Conservation (phyloP, 108 stramenopile species). For the Stephanodiscus minutulus region DNA sequence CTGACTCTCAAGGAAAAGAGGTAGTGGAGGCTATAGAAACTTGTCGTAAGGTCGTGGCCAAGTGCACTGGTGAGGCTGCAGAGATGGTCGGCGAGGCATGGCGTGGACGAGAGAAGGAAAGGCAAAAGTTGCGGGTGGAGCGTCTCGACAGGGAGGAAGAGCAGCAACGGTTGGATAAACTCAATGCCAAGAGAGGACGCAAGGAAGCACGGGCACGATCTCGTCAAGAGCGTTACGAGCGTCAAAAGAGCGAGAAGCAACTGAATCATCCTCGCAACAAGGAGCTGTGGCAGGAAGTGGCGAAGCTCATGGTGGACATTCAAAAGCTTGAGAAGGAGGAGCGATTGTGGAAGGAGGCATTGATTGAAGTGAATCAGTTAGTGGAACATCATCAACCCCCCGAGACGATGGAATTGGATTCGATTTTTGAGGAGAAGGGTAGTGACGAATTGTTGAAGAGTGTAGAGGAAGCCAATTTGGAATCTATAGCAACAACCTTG, state of each 20-base stretch:
- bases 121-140: slow-evolving; percentile 7
- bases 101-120: slow-evolving; percentile 36
- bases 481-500: slow-evolving; percentile 34
- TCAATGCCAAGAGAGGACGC: slow-evolving; percentile 21
- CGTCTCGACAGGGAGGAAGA: slow-evolving; percentile 15
- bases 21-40: slow-evolving; percentile 43
- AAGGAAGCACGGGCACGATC: slow-evolving; percentile 31
- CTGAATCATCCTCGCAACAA: slow-evolving; percentile 48
- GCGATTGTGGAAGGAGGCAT: slow-evolving; percentile 41
- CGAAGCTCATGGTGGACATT: slow-evolving; percentile 41
- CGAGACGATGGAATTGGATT: slow-evolving; percentile 44
- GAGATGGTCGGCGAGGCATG: slow-evolving; percentile 33
- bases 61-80: slow-evolving; percentile 25
- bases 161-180: slow-evolving; percentile 11
- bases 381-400: slow-evolving; percentile 31
- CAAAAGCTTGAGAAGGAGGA: slow-evolving; percentile 51
- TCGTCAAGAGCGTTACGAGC: slow-evolving; percentile 26
- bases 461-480: slow-evolving; percentile 19
- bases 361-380: slow-evolving; percentile 33
- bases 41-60: slow-evolving; percentile 40
- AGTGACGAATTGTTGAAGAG: neutral
- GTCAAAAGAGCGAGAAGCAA: slow-evolving; percentile 25
- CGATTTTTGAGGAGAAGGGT: slow-evolving; percentile 2
- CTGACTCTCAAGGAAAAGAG: slow-evolving; percentile 30
- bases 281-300: slow-evolving; percentile 48